phyloP scores from a whole-genome alignment of 306 rosid species.

The Myrica gale region DNA sequence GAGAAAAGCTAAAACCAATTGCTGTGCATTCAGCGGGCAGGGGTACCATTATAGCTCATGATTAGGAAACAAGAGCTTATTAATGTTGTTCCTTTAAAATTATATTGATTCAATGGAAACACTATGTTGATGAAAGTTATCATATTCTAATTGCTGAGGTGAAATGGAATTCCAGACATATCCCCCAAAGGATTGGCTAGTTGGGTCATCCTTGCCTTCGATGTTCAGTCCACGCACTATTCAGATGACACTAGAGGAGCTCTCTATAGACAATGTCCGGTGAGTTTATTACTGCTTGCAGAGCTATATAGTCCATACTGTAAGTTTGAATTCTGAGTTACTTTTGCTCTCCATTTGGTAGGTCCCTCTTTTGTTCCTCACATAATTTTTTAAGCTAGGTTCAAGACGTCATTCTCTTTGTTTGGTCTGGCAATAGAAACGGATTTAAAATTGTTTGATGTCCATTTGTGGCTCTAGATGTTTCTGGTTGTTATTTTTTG shows the following conservation, averaged over 20 bases:
- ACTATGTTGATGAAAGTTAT: not conserved
- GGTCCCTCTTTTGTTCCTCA: not conserved
- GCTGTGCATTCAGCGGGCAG: no score
- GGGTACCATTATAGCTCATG: no score
- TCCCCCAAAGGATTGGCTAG: conserved; percentile 92
- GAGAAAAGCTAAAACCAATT: no score
- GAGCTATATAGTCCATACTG: not conserved
- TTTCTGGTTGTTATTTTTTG: not conserved
- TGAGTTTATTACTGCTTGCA: conserved; percentile 31
- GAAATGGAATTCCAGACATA: conserved; percentile 54
- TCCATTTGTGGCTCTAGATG: not conserved
- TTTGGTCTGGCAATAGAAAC: not conserved
- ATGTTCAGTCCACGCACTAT: conserved; percentile 59
- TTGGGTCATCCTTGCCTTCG: conserved; percentile 72
- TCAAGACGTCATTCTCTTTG: not conserved
- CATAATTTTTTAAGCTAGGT: not conserved
- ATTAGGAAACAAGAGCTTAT: no score
- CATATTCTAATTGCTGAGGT: conserved; percentile 16
- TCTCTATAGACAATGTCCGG: conserved; percentile 79
- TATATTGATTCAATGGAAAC: not conserved
- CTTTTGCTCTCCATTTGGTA: not conserved
- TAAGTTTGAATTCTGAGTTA: not conserved
- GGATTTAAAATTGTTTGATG: not conserved
- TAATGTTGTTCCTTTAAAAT: not conserved
- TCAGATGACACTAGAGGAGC: conserved; percentile 64